A percentile compares a stretch with the other conserved stretches of the same genome.
phyloP scores from a whole-genome alignment of 805 yeast genomes.

The Zygosaccharomyces kombuchaensis region DNA sequence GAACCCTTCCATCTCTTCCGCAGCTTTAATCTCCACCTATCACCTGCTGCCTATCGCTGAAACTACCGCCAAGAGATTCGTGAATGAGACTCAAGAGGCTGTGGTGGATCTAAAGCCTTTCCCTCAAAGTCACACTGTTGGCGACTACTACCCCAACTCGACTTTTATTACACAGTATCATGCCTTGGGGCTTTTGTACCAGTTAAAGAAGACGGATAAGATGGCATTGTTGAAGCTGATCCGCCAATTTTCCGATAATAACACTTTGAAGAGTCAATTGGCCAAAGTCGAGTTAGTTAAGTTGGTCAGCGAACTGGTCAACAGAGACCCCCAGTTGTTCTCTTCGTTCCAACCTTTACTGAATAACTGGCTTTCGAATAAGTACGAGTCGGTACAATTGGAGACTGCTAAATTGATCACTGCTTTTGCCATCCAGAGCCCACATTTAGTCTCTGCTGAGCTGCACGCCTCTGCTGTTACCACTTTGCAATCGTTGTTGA shows the following conservation, averaged over 20 bases:
- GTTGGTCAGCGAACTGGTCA: constrained; percentile 65
- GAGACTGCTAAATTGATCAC: constrained; percentile 72
- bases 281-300: constrained; percentile 85
- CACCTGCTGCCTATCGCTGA: constrained; percentile 85
- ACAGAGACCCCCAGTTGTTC: constrained; percentile 64
- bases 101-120: constrained; percentile 44
- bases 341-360: constrained; percentile 47
- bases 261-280: constrained; percentile 68
- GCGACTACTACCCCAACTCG: constrained; percentile 56
- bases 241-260: constrained; percentile 63
- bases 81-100: constrained; percentile 93
- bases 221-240: constrained; percentile 91
- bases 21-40: constrained; percentile 90
- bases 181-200: constrained; percentile 86
- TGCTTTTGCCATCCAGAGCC: constrained; percentile 46
- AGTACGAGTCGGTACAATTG: constrained; percentile 82
- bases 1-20: constrained; percentile 82
- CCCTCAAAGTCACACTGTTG: constrained; percentile 37
- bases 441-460: constrained; percentile 53
- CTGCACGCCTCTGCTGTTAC: constrained; percentile 67
- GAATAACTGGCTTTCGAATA: constrained; percentile 67
- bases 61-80: constrained; percentile 89
- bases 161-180: constrained; percentile 90
- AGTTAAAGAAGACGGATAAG: constrained; percentile 82
- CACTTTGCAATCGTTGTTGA: constrained; percentile 68